Evolutionary conservation across 345 rosid species (phyloP).

Genomic region (Moricandia arvensis): DNA sequence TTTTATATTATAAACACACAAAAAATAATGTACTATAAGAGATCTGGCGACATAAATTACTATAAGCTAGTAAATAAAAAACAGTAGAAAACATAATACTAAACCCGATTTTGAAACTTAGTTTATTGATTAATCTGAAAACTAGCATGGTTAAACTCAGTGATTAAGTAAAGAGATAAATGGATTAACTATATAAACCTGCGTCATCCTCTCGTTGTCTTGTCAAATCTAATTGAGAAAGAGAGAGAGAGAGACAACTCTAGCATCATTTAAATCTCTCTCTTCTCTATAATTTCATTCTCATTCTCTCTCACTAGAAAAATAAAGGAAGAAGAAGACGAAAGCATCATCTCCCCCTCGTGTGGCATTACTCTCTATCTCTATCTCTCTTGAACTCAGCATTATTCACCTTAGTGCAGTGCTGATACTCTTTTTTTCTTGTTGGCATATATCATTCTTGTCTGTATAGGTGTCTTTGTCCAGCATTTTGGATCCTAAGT

Average conservation of each 20-base stretch:
- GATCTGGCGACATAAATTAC: too few relatives aligned
- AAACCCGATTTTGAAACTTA: not conserved
- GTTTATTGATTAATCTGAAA: slow-evolving; percentile 12
- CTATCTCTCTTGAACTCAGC: not conserved
- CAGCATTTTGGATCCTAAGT: slow-evolving; percentile 8
- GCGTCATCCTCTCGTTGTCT: slow-evolving; percentile 26
- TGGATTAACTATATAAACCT: slow-evolving; percentile 6
- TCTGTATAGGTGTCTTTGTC: not conserved
- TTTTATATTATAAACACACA: too few relatives aligned
- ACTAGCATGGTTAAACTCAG: slow-evolving; percentile 20
- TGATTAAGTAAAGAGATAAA: slow-evolving; percentile 11
- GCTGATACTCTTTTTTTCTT: not conserved
- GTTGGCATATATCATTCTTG: not conserved
- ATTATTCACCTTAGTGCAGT: slow-evolving; percentile 12
- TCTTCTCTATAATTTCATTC: not conserved
- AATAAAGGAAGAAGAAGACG: not conserved
- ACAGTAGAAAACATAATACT: slow-evolving; percentile 28
- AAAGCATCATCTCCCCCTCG: slow-evolving; percentile 7
- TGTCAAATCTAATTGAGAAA: slow-evolving; percentile 25
- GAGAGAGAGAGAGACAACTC: slow-evolving; percentile 31
- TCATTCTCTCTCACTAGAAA: not conserved
- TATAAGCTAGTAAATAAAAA: not conserved
- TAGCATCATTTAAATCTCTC: slow-evolving; percentile 29
- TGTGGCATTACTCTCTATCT: slow-evolving; percentile 1
- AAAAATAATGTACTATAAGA: too few relatives aligned